Conservation (phyloP, 169 alveolate species). For the Pseudocohnilembus persalinus region DNA sequence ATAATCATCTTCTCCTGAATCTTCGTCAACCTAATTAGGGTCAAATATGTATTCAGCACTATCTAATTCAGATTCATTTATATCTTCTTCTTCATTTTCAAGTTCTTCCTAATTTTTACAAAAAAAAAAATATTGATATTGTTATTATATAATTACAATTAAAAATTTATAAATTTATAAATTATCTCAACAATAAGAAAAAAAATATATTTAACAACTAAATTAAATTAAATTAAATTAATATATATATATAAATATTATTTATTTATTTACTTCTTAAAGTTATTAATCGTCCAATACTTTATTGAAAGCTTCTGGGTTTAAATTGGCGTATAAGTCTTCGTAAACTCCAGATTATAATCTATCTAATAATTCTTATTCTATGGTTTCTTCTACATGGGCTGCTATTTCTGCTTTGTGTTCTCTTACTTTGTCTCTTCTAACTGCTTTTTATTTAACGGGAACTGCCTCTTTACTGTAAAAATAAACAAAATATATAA, state of each 20-base stretch:
- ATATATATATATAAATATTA: constrained; percentile 15
- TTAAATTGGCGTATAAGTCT: constrained; percentile 75
- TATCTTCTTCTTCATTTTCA: constrained; percentile 55
- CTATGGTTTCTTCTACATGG: constrained; percentile 95
- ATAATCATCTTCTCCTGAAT: constrained; percentile 50
- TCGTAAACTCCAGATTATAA: constrained; percentile 86
- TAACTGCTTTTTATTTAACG: constrained; percentile 97
- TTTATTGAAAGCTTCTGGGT: constrained; percentile 67
- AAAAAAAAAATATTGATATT: no score
- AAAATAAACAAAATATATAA: no score
- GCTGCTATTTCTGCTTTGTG: constrained; percentile 97
- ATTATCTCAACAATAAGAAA: not conserved
- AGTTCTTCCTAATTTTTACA: constrained; percentile 41
- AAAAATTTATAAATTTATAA: no score
- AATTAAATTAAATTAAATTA: no score
- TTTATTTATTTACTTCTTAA: constrained; percentile 53
- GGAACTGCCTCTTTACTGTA: constrained; percentile 81
- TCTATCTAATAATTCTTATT: constrained; percentile 93
- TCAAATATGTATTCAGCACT: constrained; percentile 40
- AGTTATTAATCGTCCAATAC: constrained; percentile 54
- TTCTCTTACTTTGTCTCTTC: constrained; percentile 97
- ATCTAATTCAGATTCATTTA: constrained; percentile 38
- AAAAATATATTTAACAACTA: no score
- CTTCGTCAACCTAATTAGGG: constrained; percentile 46
- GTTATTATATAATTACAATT: constrained; percentile 17